Conservation (phyloP, 495 filamentous ascomycete species). For the Trichodelitschia bisporula region DNA sequence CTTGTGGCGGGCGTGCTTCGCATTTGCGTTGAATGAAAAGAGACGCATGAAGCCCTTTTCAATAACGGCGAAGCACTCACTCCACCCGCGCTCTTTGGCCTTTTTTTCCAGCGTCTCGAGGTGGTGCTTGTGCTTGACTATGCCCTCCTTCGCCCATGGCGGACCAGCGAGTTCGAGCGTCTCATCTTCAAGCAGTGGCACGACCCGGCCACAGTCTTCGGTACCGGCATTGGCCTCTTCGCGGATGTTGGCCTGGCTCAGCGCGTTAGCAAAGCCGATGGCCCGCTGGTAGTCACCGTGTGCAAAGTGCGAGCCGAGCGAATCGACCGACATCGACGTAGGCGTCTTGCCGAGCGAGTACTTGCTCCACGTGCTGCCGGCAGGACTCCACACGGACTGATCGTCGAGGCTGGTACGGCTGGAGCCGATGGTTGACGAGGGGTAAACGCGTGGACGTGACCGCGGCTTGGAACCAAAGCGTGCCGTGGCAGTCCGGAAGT, state of each 20-base stretch:
- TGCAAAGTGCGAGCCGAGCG: slow-evolving; percentile 52
- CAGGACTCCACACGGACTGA: slow-evolving; percentile 75
- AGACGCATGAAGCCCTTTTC: slow-evolving; percentile 89
- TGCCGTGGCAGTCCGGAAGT: slow-evolving; percentile 36
- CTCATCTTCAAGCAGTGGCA: slow-evolving; percentile 73
- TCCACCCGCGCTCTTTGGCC: slow-evolving; percentile 82
- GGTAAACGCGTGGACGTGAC: slow-evolving; percentile 57
- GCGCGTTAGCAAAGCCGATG: slow-evolving; percentile 90
- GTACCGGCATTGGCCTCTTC: slow-evolving; percentile 42
- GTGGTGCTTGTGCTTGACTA: slow-evolving; percentile 89
- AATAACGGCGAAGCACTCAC: slow-evolving; percentile 90
- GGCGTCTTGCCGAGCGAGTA: slow-evolving; percentile 74
- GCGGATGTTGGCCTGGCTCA: slow-evolving; percentile 83
- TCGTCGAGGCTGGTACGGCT: slow-evolving; percentile 89
- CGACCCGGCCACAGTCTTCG: slow-evolving; percentile 6
- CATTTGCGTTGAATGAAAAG: slow-evolving; percentile 57
- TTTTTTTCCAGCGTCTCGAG: slow-evolving; percentile 72
- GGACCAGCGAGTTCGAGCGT: slow-evolving; percentile 70
- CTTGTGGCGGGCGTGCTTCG: slow-evolving; percentile 48
- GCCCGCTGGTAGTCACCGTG: slow-evolving; percentile 80
- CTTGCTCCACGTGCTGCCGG: slow-evolving; percentile 81
- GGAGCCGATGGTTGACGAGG: slow-evolving; percentile 58
- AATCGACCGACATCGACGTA: slow-evolving; percentile 77
- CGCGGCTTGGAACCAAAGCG: slow-evolving; percentile 68
- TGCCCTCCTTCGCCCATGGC: slow-evolving; percentile 94